Evolutionary conservation across 805 yeast genomes (phyloP).

Genomic region (Saccharomyces paradoxus): DNA sequence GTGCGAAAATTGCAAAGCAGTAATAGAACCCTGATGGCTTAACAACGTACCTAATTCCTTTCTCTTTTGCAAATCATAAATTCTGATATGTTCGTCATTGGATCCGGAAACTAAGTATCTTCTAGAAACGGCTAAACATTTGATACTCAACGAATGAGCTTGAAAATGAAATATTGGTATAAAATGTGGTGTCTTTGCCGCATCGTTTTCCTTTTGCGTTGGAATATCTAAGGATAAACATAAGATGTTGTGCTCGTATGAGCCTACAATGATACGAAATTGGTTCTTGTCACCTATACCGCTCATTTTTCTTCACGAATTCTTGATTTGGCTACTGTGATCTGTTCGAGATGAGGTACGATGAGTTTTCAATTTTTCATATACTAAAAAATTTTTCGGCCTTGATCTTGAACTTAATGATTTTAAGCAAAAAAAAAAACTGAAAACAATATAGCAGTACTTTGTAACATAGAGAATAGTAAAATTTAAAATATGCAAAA

Average conservation of each 20-base stretch:
- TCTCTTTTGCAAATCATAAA: slow-evolving; percentile 88
- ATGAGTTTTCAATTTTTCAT: not conserved
- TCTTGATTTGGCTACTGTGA: not conserved
- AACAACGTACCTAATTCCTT: slow-evolving; percentile 86
- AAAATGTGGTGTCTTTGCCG: slow-evolving; percentile 48
- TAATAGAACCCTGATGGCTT: slow-evolving; percentile 84
- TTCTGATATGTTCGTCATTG: slow-evolving; percentile 90
- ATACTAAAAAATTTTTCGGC: not conserved
- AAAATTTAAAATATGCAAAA: not conserved
- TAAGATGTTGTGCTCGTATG: slow-evolving; percentile 86
- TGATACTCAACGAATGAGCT: slow-evolving; percentile 84
- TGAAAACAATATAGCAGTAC: not conserved
- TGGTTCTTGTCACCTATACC: slow-evolving; percentile 21
- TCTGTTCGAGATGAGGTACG: slow-evolving; percentile 3
- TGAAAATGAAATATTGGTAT: slow-evolving; percentile 94
- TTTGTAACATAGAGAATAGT: not conserved
- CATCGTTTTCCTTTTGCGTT: not conserved
- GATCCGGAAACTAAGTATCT: slow-evolving; percentile 88
- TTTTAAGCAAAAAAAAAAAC: not conserved
- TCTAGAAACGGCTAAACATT: slow-evolving; percentile 72
- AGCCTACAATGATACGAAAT: slow-evolving; percentile 84
- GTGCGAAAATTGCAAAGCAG: slow-evolving; percentile 61
- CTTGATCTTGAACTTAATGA: not conserved
- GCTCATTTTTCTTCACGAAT: not conserved
- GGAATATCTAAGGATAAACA: slow-evolving; percentile 72